These are phyloP conservation scores for Dendrocalamus sinicus DNA, from an alignment of 176 grass and related monocot species.

Conservation along the genomic window DNA sequence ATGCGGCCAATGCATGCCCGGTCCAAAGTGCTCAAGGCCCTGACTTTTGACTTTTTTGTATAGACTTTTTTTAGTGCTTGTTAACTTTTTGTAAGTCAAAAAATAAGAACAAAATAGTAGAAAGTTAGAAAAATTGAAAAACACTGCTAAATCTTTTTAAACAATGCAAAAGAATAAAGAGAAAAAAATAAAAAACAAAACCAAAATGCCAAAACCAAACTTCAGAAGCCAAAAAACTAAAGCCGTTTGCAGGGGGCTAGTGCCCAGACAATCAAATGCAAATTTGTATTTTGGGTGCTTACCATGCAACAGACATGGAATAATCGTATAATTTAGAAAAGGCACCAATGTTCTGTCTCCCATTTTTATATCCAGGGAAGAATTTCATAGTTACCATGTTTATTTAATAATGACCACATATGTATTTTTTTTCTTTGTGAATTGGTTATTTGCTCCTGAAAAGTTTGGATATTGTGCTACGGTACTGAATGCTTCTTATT, in stretches of 20 bases:
- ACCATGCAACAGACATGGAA: neutral
- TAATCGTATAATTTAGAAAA: neutral
- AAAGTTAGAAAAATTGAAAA: too few species aligned
- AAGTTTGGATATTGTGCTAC: neutral
- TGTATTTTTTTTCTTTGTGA: neutral
- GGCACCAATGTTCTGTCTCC: neutral
- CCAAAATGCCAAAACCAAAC: too few species aligned
- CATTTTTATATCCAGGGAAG: neutral
- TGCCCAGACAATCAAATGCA: conserved; percentile 20
- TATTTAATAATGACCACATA: neutral
- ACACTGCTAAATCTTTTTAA: too few species aligned
- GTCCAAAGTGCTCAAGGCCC: neutral
- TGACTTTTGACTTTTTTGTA: too few species aligned
- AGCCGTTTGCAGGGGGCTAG: too few species aligned
- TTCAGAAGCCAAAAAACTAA: too few species aligned
- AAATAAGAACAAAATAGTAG: too few species aligned
- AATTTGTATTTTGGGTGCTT: neutral
- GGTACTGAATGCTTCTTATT: neutral
- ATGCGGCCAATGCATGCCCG: neutral
- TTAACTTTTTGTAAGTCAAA: too few species aligned
- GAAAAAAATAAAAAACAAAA: too few species aligned
- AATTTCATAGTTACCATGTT: neutral
- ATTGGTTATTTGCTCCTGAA: neutral
- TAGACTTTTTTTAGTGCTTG: too few species aligned
- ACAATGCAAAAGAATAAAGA: too few species aligned